Evolutionary conservation across 2,329 filamentous ascomycete genomes (phyloP), one percentile per base, ranked within the genome.

Genomic region (Fusarium cyanostomum): DNA sequence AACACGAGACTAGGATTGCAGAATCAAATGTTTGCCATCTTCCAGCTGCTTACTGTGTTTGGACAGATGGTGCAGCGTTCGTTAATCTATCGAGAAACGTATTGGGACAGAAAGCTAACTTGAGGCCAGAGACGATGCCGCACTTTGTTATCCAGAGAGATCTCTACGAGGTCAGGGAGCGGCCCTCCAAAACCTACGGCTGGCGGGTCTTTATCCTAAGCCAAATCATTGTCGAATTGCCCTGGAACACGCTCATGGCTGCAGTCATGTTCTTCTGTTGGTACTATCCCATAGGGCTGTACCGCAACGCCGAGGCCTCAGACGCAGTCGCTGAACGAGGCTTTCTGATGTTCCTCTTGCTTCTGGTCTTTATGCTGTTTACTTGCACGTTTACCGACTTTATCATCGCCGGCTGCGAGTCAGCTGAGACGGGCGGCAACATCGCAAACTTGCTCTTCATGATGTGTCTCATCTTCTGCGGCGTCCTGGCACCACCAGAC

Each of bases 211-310:
- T 87, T 5, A 86, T 91, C 72, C 76, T 89, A 10, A 82, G 84
- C 51, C 88, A 89, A 68, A 86, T 92, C 49, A 72, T 88, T 8
- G 88, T 90, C 51, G 90, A 93, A 72, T 76, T 92, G 0, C 88
- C 90, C 0, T 92, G 88, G 84, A 88, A 91, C 68, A 83, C 86
- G 0, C 74, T 91, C 16, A 84, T 86, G 75, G 83, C 85, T 2
- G 78, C 88, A n/a, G 71, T 91, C 35, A 85, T 90, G 68, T 92
- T 82, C 77, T 79, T 88, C 61, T 85, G 82, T 69, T 90, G 87
- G 81, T 92, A 92, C 77, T 92, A 90, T 69, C 88, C 89, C 1
- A 85, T 90, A 46, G 86, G 87, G 0, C 79, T 90, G 21, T 84
- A 87, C 71, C 77, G 77, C 49, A 89, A 90, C 66, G 86, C 87